phyloP scores from a whole-genome alignment of 1,284 basidiomycete genomes.

The Ceratobasidium sp. region DNA sequence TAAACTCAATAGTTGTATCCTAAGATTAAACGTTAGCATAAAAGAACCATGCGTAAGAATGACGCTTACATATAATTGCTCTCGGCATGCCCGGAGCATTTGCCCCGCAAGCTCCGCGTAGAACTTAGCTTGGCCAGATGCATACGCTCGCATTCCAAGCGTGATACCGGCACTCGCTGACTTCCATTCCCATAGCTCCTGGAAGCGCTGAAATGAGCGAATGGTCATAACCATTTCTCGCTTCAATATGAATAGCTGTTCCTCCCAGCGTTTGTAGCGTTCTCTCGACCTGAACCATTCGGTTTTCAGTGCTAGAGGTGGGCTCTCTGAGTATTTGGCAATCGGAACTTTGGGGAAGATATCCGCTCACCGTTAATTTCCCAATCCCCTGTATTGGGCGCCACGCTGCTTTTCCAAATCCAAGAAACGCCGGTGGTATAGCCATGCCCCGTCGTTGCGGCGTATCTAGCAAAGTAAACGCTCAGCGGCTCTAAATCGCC shows the following conservation, averaged over 20 bases:
- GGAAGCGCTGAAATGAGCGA: neutral
- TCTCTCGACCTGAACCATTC: slow-evolving; percentile 30
- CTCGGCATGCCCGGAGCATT: neutral
- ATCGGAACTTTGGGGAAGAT: neutral
- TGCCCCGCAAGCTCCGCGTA: neutral
- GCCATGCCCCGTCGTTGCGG: neutral
- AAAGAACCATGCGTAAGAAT: neutral
- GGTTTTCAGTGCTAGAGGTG: neutral
- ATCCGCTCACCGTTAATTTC: neutral
- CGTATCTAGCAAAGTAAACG: neutral
- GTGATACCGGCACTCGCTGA: neutral
- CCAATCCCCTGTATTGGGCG: neutral
- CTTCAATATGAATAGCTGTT: slow-evolving; percentile 13
- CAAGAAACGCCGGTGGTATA: neutral
- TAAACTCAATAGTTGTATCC: neutral
- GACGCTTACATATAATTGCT: neutral
- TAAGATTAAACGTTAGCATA: neutral
- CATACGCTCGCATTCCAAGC: neutral
- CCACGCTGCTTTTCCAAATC: slow-evolving; percentile 14
- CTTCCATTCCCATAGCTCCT: slow-evolving; percentile 13
- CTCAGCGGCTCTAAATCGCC: neutral
- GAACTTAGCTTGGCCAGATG: neutral
- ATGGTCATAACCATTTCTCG: slow-evolving; percentile 35
- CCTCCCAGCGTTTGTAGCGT: slow-evolving; percentile 27
- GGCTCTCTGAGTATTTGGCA: neutral